phyloP scores from a whole-genome alignment of 1,139 yeast species.

The Protomyces inouyei region DNA sequence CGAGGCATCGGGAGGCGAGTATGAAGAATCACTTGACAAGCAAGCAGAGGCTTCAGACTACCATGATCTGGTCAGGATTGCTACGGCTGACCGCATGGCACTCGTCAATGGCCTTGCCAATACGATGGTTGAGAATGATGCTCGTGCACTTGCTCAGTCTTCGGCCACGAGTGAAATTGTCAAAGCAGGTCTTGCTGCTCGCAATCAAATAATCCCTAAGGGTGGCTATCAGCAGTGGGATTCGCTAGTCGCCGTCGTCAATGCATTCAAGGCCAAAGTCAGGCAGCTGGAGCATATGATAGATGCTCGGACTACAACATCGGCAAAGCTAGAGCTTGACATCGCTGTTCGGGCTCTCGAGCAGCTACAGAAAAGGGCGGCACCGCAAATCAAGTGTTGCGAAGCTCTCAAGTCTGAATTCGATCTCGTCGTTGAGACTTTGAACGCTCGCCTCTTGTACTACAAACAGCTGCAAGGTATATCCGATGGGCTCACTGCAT shows the following conservation, averaged over 20 bases:
- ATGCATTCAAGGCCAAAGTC: not conserved
- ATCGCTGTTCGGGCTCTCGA: conserved; percentile 2
- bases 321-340: not conserved
- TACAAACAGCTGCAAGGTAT: conserved; percentile 78
- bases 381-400: not conserved
- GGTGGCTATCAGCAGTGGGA: not conserved
- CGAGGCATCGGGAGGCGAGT: conserved; percentile 70
- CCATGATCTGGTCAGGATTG: conserved; percentile 55
- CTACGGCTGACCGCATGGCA: conserved; percentile 55
- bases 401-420: conserved; percentile 40
- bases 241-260: not conserved
- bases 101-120: conserved; percentile 42
- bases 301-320: not conserved
- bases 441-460: conserved; percentile 72
- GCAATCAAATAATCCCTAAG: not conserved
- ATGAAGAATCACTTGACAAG: conserved; percentile 61
- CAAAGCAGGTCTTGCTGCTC: not conserved
- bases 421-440: conserved; percentile 41
- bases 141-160: not conserved
- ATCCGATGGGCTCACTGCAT: conserved; percentile 62
- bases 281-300: not conserved
- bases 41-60: conserved; percentile 68
- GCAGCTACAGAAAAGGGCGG: conserved; percentile 25
- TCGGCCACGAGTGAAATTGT: not conserved
- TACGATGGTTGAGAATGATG: conserved; percentile 31